Conservation (phyloP, 306 rosid genomes). For the Dryas drummondii region DNA sequence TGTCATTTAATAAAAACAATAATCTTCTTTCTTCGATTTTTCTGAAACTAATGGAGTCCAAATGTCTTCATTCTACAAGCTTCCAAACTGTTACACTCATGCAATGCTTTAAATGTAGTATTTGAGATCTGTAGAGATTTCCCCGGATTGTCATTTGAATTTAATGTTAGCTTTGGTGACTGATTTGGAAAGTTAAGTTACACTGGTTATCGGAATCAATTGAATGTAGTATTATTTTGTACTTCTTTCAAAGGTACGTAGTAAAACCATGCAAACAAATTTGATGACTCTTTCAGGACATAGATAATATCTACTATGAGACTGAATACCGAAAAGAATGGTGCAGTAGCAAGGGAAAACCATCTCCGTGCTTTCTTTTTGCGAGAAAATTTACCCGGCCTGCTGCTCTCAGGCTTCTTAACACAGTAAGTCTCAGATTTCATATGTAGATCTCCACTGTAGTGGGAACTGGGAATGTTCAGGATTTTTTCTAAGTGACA, state of each 20-base stretch:
- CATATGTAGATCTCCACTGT: not conserved
- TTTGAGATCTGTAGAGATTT: not conserved
- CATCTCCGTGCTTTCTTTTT: constrained; percentile 90
- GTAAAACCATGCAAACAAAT: not conserved
- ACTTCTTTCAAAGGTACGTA: not conserved
- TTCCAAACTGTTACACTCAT: not conserved
- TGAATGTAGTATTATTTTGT: constrained; percentile 2
- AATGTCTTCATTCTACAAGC: not conserved
- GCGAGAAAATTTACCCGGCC: constrained; percentile 93
- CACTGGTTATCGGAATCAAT: not conserved
- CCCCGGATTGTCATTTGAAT: not conserved
- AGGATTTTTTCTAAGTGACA: no score
- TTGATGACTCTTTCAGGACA: constrained; percentile 50
- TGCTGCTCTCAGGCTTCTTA: constrained; percentile 88
- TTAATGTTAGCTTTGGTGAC: not conserved
- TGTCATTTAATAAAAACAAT: not conserved
- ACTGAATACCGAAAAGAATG: constrained; percentile 96
- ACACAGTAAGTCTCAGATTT: constrained; percentile 51
- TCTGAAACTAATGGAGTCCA: not conserved
- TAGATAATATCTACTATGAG: constrained; percentile 87
- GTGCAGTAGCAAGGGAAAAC: constrained; percentile 87
- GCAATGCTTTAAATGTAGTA: not conserved
- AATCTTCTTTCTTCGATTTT: not conserved
- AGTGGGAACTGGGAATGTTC: no score
- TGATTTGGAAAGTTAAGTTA: not conserved